Percentiles rank a stretch among this genome's conserved stretches.
These are phyloP conservation scores for Gracilaria domingensis DNA, from an alignment of 23 red algal species.

Conservation along the genomic window DNA sequence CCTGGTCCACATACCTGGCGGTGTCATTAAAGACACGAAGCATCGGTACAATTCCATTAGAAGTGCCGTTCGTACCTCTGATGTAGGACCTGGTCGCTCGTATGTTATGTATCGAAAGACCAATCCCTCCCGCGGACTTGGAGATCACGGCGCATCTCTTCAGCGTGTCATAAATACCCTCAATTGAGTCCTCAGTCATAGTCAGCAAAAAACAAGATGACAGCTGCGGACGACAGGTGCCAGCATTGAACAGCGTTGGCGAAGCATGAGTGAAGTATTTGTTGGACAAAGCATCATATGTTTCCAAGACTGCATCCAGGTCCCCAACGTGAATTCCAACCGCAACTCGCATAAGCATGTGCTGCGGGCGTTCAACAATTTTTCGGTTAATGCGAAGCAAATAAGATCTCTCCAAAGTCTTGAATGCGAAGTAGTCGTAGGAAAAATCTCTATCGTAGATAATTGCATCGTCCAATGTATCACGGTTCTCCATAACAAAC, in stretches of 20 bases:
- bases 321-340: conserved; percentile 95
- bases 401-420: conserved; percentile 98
- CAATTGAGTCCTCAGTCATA: conserved; percentile 98
- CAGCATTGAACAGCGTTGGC: conserved; percentile 97
- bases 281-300: conserved; percentile 90
- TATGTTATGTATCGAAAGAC: conserved; percentile 92
- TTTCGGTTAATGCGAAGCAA: conserved; percentile 92
- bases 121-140: conserved; percentile 97
- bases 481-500: conserved; percentile 84
- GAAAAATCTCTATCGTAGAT: conserved; percentile 99
- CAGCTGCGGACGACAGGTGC: conserved; percentile 96
- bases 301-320: conserved; percentile 86
- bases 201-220: conserved; percentile 97
- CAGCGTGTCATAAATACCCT: conserved; percentile 99
- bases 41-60: conserved; percentile 99
- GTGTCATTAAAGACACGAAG: conserved; percentile 99
- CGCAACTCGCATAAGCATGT: conserved; percentile 98
- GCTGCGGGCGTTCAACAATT: conserved; percentile 98
- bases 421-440: conserved; percentile 99
- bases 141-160: conserved; percentile 98
- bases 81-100: conserved; percentile 93
- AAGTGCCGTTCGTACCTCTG: conserved; percentile 97
- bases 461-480: conserved; percentile 86
- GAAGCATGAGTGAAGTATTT: conserved; percentile 99
- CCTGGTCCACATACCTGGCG: conserved; percentile 99